phyloP scores from a whole-genome alignment of 176 grass and related monocot genomes.

The Sorghum bicolor region Sorghum_bicolor_NCBIv3 NC_012873.2:66230001-66230500 shows the following conservation, averaged over 20 bases:
- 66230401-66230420: conserved; percentile 42
- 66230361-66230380: conserved; percentile 44
- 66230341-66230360: conserved; percentile 53
- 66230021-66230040: conserved; percentile 25
- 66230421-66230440: conserved; percentile 58
- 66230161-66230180: conserved; percentile 64
- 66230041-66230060: conserved; percentile 22
- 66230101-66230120: conserved; percentile 36
- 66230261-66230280: conserved; percentile 39
- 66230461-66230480: conserved; percentile 42
- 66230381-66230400: conserved; percentile 54
- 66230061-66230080: conserved; percentile 21
- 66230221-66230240: conserved; percentile 39
- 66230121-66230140: conserved; percentile 59
- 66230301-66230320: conserved; percentile 21
- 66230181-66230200: conserved; percentile 23
- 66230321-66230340: conserved; percentile 29
- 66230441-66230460: conserved; percentile 39
- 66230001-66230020: conserved; percentile 26
- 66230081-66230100: conserved; percentile 11
- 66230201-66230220: conserved; percentile 24
- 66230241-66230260: conserved; percentile 28
- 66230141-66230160: conserved; percentile 79
- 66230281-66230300: conserved; percentile 21
- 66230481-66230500: conserved; percentile 52